Evolutionary conservation across 345 rosid species (phyloP), one percentile per base, ranked within the genome.

Genomic region (Raphanus raphanistrum): DNA sequence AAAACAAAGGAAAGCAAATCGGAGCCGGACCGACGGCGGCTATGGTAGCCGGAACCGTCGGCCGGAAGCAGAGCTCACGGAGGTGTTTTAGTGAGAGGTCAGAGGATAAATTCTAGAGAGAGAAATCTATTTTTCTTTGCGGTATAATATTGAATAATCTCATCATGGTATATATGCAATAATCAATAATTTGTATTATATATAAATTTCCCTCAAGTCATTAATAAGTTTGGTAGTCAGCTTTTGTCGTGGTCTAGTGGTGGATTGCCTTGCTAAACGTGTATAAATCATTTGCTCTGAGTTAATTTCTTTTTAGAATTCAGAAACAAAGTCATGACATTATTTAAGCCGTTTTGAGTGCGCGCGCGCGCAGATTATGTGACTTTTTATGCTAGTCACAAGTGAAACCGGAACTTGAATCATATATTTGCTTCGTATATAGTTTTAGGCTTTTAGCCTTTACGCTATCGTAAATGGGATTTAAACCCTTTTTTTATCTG

Each of bases 271-370:
- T 27, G 64, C n/a, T 12, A 60, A 27, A 5, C 0, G 35, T 28
- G 64, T 28, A 60, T 59, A 28, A 60, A 60, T 60, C 64, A 27
- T 59, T 59, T 59, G 63, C 8, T 59, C 63, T 27, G 63, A 59
- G 6, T 27, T 59, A 4, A 27, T 7, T 4, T 27, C 8, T 59
- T 33, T 11, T 27, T 59, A 11, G 32, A 27, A 58, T 25, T 57
- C 28, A 17, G 60, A 55, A 57, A 10, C 5, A 21, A 54, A 54
- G 26, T 16, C 59, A 4, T 25, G 12, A 4, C 6, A 58, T 16
- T 58, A 10, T 58, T 11, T 9, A 58, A 58, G n/a, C 62, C 3
- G 61, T 58, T 10, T 57, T 9, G 45, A 9, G 41, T 33, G 36
- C 6, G 7, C 29, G 15, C 2, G 41, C 8, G 41, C 9, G 6